Conservation (phyloP, 1,284 basidiomycete genomes). For the Violaceomyces palustris region DNA sequence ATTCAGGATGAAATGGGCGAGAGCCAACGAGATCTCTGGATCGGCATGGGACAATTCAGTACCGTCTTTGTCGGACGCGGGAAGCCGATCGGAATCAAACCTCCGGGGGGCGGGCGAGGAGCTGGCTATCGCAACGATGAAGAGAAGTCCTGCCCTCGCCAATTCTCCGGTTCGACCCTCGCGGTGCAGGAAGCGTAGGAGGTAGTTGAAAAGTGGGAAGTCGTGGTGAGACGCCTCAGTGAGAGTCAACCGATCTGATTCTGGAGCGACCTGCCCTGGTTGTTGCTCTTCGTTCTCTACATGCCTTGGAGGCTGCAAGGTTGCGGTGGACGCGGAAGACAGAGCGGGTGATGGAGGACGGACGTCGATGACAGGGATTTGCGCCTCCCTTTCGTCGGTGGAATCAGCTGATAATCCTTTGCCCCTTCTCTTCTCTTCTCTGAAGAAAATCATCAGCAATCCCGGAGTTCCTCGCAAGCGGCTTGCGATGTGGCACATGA, state of each 20-base stretch:
- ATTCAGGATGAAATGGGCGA: constrained; percentile 88
- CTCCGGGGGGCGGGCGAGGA: constrained; percentile 8
- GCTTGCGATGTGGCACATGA: constrained; percentile 45
- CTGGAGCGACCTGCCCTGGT: no score
- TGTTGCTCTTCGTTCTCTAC: constrained; percentile 2
- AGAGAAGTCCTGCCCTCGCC: constrained; percentile 82
- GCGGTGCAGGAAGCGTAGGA: constrained; percentile 88
- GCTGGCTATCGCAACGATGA: constrained; percentile 93
- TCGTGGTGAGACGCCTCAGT: no score
- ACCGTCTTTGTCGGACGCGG: no score
- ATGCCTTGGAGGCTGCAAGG: constrained; percentile 14
- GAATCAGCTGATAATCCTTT: constrained; percentile 3
- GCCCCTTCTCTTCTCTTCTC: constrained; percentile 12
- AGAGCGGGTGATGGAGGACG: constrained; percentile 17
- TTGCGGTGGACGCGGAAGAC: constrained; percentile 25
- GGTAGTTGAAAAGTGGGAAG: constrained; percentile 70
- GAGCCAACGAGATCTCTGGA: constrained; percentile 57
- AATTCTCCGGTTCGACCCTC: constrained; percentile 91
- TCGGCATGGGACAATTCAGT: constrained; percentile 2
- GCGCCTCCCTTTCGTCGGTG: not conserved
- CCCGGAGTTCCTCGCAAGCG: constrained; percentile 43
- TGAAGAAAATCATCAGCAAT: constrained; percentile 43
- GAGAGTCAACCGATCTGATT: no score
- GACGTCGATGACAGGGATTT: not conserved
- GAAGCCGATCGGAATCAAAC: no score